Evolutionary conservation across 345 rosid genomes (phyloP).

Genomic region (Salix koriyanagi): DNA sequence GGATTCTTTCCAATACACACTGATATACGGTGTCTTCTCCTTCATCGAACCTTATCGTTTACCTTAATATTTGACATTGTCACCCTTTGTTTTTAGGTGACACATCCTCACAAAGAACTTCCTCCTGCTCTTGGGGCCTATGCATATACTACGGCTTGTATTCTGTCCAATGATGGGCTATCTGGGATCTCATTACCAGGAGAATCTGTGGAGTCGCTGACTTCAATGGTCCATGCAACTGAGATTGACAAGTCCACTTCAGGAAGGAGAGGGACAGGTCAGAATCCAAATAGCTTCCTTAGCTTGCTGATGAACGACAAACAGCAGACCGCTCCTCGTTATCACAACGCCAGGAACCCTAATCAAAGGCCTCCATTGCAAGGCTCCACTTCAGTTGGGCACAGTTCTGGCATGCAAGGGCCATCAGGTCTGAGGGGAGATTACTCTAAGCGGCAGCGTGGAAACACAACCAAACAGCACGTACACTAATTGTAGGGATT

Average conservation of each 20-base stretch:
- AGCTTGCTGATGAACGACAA: conserved; percentile 14
- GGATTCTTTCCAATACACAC: background rate
- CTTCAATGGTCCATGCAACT: conserved; percentile 41
- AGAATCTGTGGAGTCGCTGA: conserved; percentile 37
- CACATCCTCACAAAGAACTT: conserved; percentile 49
- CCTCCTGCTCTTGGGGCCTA: conserved; percentile 71
- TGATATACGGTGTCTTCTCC: background rate
- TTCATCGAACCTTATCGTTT: background rate
- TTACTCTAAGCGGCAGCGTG: conserved; percentile 38
- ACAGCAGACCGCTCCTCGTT: background rate
- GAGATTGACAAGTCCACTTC: conserved; percentile 32
- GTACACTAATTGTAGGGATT: background rate
- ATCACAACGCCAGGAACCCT: background rate
- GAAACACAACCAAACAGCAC: conserved; percentile 11
- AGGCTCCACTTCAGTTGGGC: conserved; percentile 13
- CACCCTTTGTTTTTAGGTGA: conserved; percentile 43
- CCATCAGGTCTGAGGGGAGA: conserved; percentile 22
- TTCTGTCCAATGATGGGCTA: conserved; percentile 61
- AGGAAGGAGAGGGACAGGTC: conserved; percentile 1
- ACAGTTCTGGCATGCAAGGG: conserved; percentile 17
- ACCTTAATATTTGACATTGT: background rate
- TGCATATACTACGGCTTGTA: conserved; percentile 44
- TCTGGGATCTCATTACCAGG: conserved; percentile 39
- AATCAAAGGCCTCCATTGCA: conserved; percentile 9
- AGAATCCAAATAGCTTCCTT: conserved; percentile 21